Evolutionary conservation across 345 rosid species (phyloP), one percentile per base, ranked within the genome.

Genomic region (Gossypium arboreum): DNA sequence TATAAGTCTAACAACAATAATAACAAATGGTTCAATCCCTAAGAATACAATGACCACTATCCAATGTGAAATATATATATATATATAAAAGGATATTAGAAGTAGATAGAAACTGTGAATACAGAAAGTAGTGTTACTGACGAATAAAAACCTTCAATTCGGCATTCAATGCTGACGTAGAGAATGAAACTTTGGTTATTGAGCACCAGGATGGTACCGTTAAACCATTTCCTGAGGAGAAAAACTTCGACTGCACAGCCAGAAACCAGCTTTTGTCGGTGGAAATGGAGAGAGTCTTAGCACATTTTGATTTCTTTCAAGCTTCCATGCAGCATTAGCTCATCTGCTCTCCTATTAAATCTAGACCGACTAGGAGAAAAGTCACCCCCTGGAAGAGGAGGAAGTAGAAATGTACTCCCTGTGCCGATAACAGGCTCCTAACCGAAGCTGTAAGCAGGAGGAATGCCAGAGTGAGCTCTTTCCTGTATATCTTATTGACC

Each of bases 331-430:
- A 10, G 11, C 24, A 60, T 80, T 79, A 89, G 79, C 89, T 88
- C 93, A 93, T 85, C 81, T 93, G 98, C 76, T 93, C 94, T 13
- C 97, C 97, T 1, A 92, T 90, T 51, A 90, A 83, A 81, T 92
- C 97, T 50, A 92, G 88, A 75, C 97, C 97, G 41, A 92, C 97
- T 0, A 92, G 80, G 65, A 92, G 97, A 77, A 92, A 92, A 8
- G 93, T 87, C 43, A 85, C 71, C 2, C 97, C 94, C 84, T 92
- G 97, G 86, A 92, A 92, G 50, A 90, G 86, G 66, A 92, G 83
- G 87, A 87, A 90, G 83, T 92, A 92, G 86, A 92, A 92, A 76
- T 90, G 97, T 55, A 92, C 93, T 79, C 94, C 97, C 66, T 90
- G 94, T 13, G 94, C 91, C 44, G 94, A 79, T 67, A 92, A 81